Conservation (phyloP, 2,329 filamentous ascomycete genomes). For the Plectosphaerella plurivora region DNA sequence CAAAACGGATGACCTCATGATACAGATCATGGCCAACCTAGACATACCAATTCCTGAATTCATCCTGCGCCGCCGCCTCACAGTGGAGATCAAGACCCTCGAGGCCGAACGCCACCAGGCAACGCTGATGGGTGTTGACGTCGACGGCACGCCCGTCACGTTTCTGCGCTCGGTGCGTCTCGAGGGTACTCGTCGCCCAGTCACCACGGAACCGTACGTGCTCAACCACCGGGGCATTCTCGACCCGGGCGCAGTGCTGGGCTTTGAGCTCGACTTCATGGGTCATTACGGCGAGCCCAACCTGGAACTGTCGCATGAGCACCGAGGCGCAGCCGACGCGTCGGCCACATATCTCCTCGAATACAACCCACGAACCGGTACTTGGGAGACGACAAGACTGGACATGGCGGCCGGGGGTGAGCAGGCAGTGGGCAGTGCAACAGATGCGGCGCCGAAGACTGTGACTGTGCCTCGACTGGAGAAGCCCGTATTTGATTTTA, state of each 20-base stretch:
- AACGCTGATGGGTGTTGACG: constrained; percentile 28
- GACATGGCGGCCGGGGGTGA: too few relatives aligned
- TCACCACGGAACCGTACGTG: constrained; percentile 29
- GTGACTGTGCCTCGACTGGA: too few relatives aligned
- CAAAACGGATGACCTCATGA: constrained; percentile 33
- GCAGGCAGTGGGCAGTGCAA: too few relatives aligned
- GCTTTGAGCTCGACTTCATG: constrained; percentile 41
- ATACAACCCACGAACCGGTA: constrained; percentile 19
- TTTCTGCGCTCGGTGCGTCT: constrained; percentile 36
- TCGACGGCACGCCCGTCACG: constrained; percentile 33
- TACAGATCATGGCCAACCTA: constrained; percentile 32
- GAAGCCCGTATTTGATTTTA: too few relatives aligned
- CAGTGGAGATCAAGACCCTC: constrained; percentile 18
- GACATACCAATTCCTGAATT: constrained; percentile 29
- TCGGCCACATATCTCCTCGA: constrained; percentile 19
- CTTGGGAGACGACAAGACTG: constrained; percentile 13
- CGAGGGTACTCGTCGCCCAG: constrained; percentile 26
- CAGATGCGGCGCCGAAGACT: too few relatives aligned
- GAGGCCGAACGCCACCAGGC: constrained; percentile 20
- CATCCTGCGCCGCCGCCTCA: constrained; percentile 27
- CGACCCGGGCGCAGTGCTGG: constrained; percentile 18
- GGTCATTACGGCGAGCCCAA: constrained; percentile 40
- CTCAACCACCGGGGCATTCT: constrained; percentile 26
- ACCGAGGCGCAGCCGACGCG: constrained; percentile 4
- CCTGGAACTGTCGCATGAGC: constrained; percentile 20